phyloP scores from a whole-genome alignment of 1,139 yeast species.

The Candida gigantensis region DNA sequence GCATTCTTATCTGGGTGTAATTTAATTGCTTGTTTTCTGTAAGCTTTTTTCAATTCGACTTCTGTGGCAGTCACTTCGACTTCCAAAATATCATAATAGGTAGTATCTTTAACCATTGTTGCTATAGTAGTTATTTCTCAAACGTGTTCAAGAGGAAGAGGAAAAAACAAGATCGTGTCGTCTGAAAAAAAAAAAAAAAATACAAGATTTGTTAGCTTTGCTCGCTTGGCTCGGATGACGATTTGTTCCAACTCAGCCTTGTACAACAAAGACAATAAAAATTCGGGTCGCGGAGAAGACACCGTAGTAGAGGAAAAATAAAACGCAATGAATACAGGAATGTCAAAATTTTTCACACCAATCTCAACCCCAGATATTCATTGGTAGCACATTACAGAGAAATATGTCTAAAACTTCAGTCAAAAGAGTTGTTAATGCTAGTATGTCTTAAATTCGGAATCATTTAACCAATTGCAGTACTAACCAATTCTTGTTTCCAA shows the following conservation, averaged over 20 bases:
- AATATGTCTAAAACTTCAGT: conserved; percentile 42
- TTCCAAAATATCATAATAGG: conserved; percentile 83
- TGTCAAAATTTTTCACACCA: neutral
- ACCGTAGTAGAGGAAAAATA: neutral
- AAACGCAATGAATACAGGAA: neutral
- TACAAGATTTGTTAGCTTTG: neutral
- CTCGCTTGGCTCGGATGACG: too few relatives aligned
- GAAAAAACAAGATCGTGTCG: neutral
- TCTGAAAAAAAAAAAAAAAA: neutral
- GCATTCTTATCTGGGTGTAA: conserved; percentile 96
- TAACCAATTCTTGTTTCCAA: conserved; percentile 15
- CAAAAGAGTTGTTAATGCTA: conserved; percentile 47
- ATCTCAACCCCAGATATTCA: too few relatives aligned
- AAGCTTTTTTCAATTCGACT: conserved; percentile 88
- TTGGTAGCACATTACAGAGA: too few relatives aligned
- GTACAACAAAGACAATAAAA: too few relatives aligned
- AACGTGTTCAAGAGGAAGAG: too few relatives aligned
- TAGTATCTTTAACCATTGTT: conserved; percentile 87
- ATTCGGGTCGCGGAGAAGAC: too few relatives aligned
- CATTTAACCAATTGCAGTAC: conserved; percentile 8
- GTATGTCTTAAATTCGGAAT: conserved; percentile 24
- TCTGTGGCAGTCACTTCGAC: conserved; percentile 79
- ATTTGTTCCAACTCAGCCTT: too few relatives aligned
- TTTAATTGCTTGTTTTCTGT: conserved; percentile 87
- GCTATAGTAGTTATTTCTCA: too few relatives aligned